Conservation (phyloP, 1,284 basidiomycete species). For the Microbotryum violaceum region DNA sequence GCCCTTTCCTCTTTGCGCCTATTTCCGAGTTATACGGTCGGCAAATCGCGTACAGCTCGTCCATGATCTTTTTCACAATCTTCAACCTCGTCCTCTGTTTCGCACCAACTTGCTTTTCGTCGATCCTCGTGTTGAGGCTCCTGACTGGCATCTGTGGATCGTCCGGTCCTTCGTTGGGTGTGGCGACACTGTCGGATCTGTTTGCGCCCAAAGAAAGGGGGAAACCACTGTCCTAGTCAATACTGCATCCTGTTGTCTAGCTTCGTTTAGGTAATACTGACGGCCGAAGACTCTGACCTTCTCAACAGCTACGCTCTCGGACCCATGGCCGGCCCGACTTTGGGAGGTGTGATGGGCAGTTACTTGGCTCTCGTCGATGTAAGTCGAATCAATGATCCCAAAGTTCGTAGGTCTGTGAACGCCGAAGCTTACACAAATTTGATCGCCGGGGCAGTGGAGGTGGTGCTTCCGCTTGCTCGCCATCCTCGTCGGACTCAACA, state of each 20-base stretch:
- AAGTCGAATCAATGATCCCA: too few species aligned
- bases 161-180: constrained; percentile 40
- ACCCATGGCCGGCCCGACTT: constrained; percentile 38
- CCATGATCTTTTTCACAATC: constrained; percentile 34
- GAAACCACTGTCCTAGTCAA: constrained; percentile 31
- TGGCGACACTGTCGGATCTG: constrained; percentile 42
- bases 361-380: constrained; percentile 38
- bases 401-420: too few species aligned
- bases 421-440: too few species aligned
- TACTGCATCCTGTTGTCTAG: constrained; percentile 6
- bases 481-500: constrained; percentile 39
- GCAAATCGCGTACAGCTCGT: constrained; percentile 41
- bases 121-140: constrained; percentile 40
- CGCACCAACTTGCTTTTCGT: constrained; percentile 35
- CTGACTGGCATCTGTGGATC: constrained; percentile 41
- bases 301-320: constrained; percentile 17
- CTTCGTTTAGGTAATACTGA: accelerated
- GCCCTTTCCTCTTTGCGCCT: constrained; percentile 47
- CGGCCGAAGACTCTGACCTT: too few species aligned
- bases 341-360: constrained; percentile 41
- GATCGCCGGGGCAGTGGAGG: constrained; percentile 31
- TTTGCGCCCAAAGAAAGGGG: constrained; percentile 40
- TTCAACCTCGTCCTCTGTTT: constrained; percentile 13
- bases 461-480: constrained; percentile 42
- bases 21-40: constrained; percentile 46